Conservation (phyloP, 2,329 filamentous ascomycete genomes). For the Sordariomycetes sp. region DNA sequence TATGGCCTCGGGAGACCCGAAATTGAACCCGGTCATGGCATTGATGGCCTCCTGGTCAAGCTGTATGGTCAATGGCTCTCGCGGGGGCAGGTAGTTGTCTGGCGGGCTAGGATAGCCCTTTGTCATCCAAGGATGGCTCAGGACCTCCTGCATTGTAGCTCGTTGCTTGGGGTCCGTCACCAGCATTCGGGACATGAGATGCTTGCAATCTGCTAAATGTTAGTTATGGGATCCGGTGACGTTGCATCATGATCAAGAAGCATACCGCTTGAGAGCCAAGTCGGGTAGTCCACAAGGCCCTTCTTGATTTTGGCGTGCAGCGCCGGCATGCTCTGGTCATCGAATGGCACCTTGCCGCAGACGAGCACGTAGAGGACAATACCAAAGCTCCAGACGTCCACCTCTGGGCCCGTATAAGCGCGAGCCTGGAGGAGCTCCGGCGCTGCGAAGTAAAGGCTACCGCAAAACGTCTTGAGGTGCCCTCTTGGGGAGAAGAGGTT, state of each 20-base stretch:
- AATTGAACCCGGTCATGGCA: conserved; percentile 97
- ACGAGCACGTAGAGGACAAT: conserved; percentile 96
- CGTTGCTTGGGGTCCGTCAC: conserved; percentile 86
- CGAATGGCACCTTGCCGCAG: conserved; percentile 95
- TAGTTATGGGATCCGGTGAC: background rate
- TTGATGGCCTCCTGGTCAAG: conserved; percentile 75
- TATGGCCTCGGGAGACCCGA: conserved; percentile 79
- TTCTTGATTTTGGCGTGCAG: conserved; percentile 99
- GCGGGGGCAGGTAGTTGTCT: conserved; percentile 75
- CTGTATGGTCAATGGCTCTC: conserved; percentile 78
- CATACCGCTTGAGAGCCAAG: conserved; percentile 81
- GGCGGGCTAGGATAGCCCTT: conserved; percentile 82
- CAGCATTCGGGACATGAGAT: conserved; percentile 88
- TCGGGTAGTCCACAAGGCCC: conserved; percentile 88
- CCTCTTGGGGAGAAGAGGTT: conserved; percentile 83
- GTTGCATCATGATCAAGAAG: background rate
- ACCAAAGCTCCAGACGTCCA: conserved; percentile 97
- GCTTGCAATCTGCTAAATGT: conserved; percentile 65
- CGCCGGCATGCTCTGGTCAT: conserved; percentile 98
- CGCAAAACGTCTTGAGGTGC: conserved; percentile 92
- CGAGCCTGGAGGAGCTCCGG: conserved; percentile 89
- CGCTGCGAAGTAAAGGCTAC: conserved; percentile 94
- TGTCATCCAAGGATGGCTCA: conserved; percentile 91
- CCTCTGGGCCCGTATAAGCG: conserved; percentile 91
- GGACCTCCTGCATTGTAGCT: conserved; percentile 80